Evolutionary conservation across 2,329 filamentous ascomycete genomes (phyloP).

Genomic region (Colletotrichum sp.): DNA sequence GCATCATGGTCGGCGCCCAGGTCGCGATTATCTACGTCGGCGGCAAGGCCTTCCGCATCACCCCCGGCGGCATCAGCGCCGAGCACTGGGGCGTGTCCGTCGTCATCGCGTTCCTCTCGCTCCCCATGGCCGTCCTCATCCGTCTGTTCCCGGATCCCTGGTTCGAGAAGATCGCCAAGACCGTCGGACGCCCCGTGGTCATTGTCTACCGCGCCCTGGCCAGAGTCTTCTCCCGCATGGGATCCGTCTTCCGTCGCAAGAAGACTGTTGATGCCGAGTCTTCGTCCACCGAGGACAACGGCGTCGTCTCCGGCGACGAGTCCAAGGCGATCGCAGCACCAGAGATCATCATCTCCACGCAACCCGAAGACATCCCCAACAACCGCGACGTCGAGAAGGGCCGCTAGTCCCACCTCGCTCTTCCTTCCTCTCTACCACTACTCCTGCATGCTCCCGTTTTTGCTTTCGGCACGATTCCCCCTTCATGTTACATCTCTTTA

Average conservation of each 20-base stretch:
- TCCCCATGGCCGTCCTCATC: conserved; percentile 55
- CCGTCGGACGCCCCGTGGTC: conserved; percentile 96
- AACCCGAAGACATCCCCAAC: background rate
- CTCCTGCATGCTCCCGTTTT: background rate
- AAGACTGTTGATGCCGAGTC: background rate
- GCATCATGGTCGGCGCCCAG: conserved; percentile 62
- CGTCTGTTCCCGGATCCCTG: conserved; percentile 54
- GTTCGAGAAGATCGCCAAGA: conserved; percentile 98
- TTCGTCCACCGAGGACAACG: background rate
- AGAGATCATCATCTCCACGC: conserved; percentile 7
- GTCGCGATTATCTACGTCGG: conserved; percentile 64
- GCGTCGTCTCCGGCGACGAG: background rate
- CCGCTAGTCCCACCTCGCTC: background rate
- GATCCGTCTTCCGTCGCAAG: conserved; percentile 10
- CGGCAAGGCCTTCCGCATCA: conserved; percentile 56
- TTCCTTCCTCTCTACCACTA: background rate
- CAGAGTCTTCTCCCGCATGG: conserved; percentile 23
- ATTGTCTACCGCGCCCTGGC: conserved; percentile 68
- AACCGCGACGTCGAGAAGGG: conserved; percentile 10
- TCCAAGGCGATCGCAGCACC: conserved; percentile 1
- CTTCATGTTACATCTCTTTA: background rate
- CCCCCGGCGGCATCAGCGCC: conserved; percentile 41
- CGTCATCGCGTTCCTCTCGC: conserved; percentile 50
- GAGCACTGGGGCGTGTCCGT: conserved; percentile 60
- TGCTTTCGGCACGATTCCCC: background rate